Percentiles rank a stretch among this genome's conserved stretches.
Evolutionary conservation across 23 red algal species (phyloP).

Genomic region (Cyanidium caldarium): DNA sequence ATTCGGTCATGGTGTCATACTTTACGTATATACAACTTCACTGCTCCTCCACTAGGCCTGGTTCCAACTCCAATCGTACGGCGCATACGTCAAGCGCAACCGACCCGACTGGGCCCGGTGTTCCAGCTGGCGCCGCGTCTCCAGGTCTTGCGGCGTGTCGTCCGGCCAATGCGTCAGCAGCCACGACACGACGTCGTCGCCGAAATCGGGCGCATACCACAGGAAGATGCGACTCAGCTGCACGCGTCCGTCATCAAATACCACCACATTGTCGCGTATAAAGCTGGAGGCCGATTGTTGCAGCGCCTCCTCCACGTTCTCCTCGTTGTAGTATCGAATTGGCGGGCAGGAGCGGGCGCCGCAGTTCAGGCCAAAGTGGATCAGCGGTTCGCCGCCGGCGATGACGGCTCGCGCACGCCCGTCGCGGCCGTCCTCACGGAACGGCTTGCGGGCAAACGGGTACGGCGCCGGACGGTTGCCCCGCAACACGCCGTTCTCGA

Average conservation of each 20-base stretch:
- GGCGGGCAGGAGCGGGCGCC: slow-evolving; percentile 63
- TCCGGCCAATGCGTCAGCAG: slow-evolving; percentile 1
- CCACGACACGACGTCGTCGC: slow-evolving; percentile 29
- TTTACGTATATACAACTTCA: too few relatives aligned
- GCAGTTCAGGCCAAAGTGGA: slow-evolving; percentile 89
- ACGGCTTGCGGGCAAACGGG: slow-evolving; percentile 44
- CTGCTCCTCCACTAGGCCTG: too few relatives aligned
- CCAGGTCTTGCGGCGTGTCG: not conserved
- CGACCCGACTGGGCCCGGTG: not conserved
- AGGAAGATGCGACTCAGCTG: slow-evolving; percentile 51
- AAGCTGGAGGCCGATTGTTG: slow-evolving; percentile 26
- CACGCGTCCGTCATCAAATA: not conserved
- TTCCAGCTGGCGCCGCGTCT: not conserved
- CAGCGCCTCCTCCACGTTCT: slow-evolving; percentile 30
- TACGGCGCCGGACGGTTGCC: slow-evolving; percentile 33
- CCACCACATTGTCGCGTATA: slow-evolving; percentile 16
- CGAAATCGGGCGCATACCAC: slow-evolving; percentile 65
- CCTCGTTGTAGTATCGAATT: slow-evolving; percentile 48
- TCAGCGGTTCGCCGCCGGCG: slow-evolving; percentile 14
- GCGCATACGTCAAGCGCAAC: not conserved
- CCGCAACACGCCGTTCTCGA: slow-evolving; percentile 67
- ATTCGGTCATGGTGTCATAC: too few relatives aligned
- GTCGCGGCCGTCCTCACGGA: slow-evolving; percentile 38
- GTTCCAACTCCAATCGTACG: slow-evolving; percentile 1
- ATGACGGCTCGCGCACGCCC: not conserved